Conservation (phyloP, 768 basidiomycete species). For the Pisolithus tinctorius region DNA sequence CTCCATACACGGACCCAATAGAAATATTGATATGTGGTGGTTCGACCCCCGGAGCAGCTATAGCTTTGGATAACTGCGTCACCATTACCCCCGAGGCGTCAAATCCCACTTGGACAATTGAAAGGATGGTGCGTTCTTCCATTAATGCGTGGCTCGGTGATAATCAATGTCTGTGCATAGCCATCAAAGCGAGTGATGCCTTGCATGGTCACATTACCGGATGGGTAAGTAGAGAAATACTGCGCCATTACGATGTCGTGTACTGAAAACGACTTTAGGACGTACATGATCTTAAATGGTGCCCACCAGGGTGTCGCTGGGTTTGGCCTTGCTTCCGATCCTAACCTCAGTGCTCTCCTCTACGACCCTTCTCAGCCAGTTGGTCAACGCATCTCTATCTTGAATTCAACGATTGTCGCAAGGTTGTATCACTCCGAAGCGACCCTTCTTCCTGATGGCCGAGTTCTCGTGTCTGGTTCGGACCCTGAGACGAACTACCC, state of each 20-base stretch:
- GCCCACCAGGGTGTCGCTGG: constrained; percentile 65
- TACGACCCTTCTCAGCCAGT: constrained; percentile 62
- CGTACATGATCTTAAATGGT: constrained; percentile 71
- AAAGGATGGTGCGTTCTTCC: constrained; percentile 60
- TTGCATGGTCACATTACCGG: constrained; percentile 62
- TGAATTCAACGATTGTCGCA: constrained; percentile 61
- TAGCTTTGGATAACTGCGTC: constrained; percentile 64
- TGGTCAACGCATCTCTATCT: constrained; percentile 57
- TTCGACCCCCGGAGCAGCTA: constrained; percentile 47
- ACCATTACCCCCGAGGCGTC: constrained; percentile 56
- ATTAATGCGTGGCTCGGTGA: not conserved
- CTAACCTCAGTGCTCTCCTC: constrained; percentile 58
- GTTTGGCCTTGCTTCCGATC: constrained; percentile 61
- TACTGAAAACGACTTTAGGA: constrained; percentile 35
- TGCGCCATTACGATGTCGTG: not conserved
- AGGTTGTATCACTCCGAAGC: constrained; percentile 78
- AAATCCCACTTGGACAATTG: constrained; percentile 61
- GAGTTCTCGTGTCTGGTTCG: constrained; percentile 70
- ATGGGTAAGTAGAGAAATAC: constrained; percentile 13
- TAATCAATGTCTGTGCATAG: constrained; percentile 24
- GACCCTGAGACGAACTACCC: constrained; percentile 52
- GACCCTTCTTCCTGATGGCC: constrained; percentile 66
- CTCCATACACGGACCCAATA: constrained; percentile 72
- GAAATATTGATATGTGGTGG: constrained; percentile 71
- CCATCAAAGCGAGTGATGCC: constrained; percentile 72